Evolutionary conservation across 768 basidiomycete species (phyloP), one percentile per base, ranked within the genome.

Genomic region (Russula sp.): DNA sequence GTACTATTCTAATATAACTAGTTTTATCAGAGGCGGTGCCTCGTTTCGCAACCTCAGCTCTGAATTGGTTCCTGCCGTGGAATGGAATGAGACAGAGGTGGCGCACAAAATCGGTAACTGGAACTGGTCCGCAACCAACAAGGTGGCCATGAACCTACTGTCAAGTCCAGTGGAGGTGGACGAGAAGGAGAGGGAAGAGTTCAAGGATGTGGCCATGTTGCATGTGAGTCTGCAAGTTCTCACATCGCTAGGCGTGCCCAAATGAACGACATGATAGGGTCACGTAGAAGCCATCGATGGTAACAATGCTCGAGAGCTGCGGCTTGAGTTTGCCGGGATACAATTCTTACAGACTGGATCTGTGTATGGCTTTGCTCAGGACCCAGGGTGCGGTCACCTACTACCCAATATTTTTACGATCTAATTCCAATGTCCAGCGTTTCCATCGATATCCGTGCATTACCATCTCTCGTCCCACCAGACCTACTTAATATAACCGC

Each of bases 1-100:
- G 0, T 92, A 90, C 69, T 88, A 85, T 66, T 71, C 76, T 5
- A 93, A 93, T 69, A 78, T 88, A 47, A 90, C 90, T 16, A 91
- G 90, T 7, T 91, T 88, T 70, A 79, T 89, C 60, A 84, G 84
- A 57, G 88, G 88, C 3, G 74, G 81, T 47, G 72, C 83, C 14
- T 74, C 75, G 42, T 82, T 82, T 67, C 77, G 83, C 68, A 93
- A 92, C 69, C 81, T 91, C 46, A 63, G 45, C 46, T 63, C 62
- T 3, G 46, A 63, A 35, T 39, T 63, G 1, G 9, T 87, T 76
- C 57, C 58, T 2, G 32, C 57, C 4, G n/a, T 54, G 71, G 76
- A 66, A 83, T 84, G 62, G 14, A 89, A 81, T 56, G 73, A 76
- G 63, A 85, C 84, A 16, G 75, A 78, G 47, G 72, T 83, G 14